Evolutionary conservation across 2,329 filamentous ascomycete species (phyloP).

Genomic region (Alternaria gaisen): DNA sequence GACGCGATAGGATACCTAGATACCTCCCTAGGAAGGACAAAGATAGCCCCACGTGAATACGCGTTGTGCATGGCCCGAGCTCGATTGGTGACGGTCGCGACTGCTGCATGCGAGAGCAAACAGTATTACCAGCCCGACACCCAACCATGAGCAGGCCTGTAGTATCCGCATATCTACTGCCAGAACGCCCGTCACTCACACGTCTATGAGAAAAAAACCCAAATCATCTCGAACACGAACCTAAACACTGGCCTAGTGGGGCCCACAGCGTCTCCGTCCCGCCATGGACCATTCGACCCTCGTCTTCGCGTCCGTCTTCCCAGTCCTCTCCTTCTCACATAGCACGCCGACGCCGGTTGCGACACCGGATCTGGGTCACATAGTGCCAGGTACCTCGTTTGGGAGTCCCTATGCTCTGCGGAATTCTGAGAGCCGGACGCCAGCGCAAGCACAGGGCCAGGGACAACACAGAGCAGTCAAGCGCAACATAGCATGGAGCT

Average conservation of each 20-base stretch:
- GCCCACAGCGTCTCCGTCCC: constrained; percentile 28
- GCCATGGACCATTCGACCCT: constrained; percentile 47
- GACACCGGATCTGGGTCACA: constrained; percentile 55
- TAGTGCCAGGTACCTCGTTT: constrained; percentile 52
- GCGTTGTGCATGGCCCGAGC: constrained; percentile 21
- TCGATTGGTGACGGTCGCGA: constrained; percentile 17
- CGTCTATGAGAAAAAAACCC: constrained; percentile 3
- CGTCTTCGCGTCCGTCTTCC: constrained; percentile 58
- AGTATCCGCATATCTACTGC: not conserved
- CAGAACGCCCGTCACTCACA: not conserved
- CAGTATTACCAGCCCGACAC: constrained; percentile 4
- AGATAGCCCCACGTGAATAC: constrained; percentile 26
- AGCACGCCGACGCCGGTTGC: constrained; percentile 56
- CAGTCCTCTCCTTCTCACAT: constrained; percentile 51
- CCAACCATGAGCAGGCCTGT: not conserved
- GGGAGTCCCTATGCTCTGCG: constrained; percentile 45
- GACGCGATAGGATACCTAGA: not conserved
- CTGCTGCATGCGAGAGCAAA: constrained; percentile 3
- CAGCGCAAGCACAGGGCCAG: constrained; percentile 45
- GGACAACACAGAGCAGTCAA: constrained; percentile 46
- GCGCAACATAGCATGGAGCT: constrained; percentile 56
- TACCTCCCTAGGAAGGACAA: not conserved
- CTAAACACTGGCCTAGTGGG: constrained; percentile 28
- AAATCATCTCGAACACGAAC: not conserved
- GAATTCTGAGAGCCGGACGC: constrained; percentile 25